These are phyloP conservation scores for Candida xyloterini DNA, from an alignment of 805 yeast species.

Conservation along the genomic window DNA sequence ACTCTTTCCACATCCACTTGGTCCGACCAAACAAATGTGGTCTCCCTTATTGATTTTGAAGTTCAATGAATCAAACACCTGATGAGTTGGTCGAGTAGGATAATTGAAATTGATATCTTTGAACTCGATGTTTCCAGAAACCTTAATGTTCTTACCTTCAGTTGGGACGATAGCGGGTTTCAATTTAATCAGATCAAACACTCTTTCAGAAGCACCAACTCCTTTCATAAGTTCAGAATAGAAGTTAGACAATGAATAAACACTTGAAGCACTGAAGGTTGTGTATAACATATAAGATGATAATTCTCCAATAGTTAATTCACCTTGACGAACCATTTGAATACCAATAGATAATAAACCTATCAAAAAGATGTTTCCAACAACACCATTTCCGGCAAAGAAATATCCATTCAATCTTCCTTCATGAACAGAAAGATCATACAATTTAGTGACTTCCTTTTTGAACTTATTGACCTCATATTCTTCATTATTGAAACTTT, in stretches of 20 bases:
- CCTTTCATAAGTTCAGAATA: conserved; percentile 96
- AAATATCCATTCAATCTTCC: conserved; percentile 75
- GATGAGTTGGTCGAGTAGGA: conserved; percentile 77
- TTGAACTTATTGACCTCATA: conserved; percentile 75
- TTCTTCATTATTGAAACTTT: conserved; percentile 83
- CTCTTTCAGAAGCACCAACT: conserved; percentile 89
- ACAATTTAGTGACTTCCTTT: conserved; percentile 62
- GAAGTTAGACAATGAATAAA: conserved; percentile 85
- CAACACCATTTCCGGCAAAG: conserved; percentile 74
- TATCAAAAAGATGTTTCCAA: conserved; percentile 80
- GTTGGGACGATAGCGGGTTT: conserved; percentile 69
- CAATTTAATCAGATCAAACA: conserved; percentile 82
- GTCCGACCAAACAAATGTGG: conserved; percentile 91
- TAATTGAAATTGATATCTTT: conserved; percentile 65
- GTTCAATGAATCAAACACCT: conserved; percentile 59
- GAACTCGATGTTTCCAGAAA: conserved; percentile 60
- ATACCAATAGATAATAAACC: conserved; percentile 79
- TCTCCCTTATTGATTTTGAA: conserved; percentile 73
- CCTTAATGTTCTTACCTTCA: conserved; percentile 48
- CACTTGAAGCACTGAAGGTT: conserved; percentile 88
- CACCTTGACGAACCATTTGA: conserved; percentile 72
- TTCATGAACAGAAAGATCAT: conserved; percentile 69
- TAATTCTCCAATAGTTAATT: conserved; percentile 80
- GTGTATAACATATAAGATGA: conserved; percentile 95
- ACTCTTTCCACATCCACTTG: conserved; percentile 96